A percentile compares a stretch with the other conserved stretches of the same genome.
Conservation (phyloP, 116 monocot species). For the Phalaenopsis hybrid region DNA sequence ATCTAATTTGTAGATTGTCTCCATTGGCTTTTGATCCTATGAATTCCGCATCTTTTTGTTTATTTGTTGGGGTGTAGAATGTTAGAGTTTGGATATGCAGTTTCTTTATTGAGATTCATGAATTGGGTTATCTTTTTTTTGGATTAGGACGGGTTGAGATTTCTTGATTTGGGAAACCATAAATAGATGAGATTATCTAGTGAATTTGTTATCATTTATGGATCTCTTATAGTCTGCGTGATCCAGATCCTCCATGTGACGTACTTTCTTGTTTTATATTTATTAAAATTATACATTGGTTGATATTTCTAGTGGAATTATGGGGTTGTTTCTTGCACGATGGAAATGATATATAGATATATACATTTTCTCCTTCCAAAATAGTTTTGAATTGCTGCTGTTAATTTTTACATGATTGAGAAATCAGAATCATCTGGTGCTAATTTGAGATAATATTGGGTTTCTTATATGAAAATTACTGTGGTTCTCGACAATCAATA, state of each 20-base stretch:
- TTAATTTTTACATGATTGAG: not conserved
- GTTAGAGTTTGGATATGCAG: too few relatives aligned
- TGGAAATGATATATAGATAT: not conserved
- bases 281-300: not conserved
- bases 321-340: not conserved
- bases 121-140: not conserved
- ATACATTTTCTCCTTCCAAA: not conserved
- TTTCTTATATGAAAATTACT: too few relatives aligned
- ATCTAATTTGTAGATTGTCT: not conserved
- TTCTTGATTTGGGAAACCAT: too few relatives aligned
- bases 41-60: not conserved
- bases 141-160: not conserved
- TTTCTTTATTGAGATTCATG: not conserved
- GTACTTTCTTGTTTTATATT: not conserved
- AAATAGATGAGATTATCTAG: not conserved
- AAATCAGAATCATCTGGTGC: not conserved
- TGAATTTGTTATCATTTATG: not conserved
- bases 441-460: not conserved
- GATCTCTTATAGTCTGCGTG: not conserved
- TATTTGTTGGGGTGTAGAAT: not conserved
- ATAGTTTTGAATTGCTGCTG: not conserved
- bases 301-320: not conserved
- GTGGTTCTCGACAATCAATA: too few relatives aligned
- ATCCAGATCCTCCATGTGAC: not conserved
- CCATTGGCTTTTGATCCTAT: constrained; percentile 3